Conservation (phyloP, 83 land plant genomes). For the Picea abies region DNA sequence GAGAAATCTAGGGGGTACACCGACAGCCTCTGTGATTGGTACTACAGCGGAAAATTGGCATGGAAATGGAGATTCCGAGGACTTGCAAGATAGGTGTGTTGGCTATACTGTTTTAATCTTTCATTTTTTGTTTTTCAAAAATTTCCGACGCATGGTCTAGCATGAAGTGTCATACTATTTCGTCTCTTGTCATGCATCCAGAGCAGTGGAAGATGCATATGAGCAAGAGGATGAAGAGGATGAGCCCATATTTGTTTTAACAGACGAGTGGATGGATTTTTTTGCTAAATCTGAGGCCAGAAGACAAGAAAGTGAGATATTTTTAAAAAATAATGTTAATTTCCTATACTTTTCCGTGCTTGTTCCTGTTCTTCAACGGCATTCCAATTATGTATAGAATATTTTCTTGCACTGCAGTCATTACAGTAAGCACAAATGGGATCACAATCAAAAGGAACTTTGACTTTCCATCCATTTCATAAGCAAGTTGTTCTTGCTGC, state of each 20-base stretch:
- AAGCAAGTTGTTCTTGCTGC: too few species aligned
- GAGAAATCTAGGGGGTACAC: not conserved
- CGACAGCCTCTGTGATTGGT: not conserved
- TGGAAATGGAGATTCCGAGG: not conserved
- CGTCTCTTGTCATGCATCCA: not conserved
- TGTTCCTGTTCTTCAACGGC: not conserved
- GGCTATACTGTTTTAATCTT: not conserved
- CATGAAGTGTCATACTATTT: not conserved
- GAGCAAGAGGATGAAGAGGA: conserved; percentile 31
- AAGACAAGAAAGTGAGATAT: conserved; percentile 21
- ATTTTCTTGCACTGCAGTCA: not conserved
- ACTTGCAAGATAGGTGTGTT: not conserved
- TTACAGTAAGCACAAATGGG: not conserved
- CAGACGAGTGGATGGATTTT: conserved; percentile 62
- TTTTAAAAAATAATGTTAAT: not conserved
- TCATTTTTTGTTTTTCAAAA: not conserved
- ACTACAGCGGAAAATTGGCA: not conserved
- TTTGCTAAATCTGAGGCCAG: conserved; percentile 61
- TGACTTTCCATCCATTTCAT: not conserved
- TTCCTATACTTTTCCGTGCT: not conserved
- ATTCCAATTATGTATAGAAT: not conserved
- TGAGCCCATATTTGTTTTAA: conserved; percentile 49
- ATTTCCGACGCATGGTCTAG: too few species aligned
- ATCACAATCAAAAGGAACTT: not conserved
- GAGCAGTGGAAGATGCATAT: conserved; percentile 13